These are phyloP conservation scores for Conoideocrella luteorostrata DNA, from an alignment of 2,329 filamentous ascomycete genomes.

Conservation along the genomic window DNA sequence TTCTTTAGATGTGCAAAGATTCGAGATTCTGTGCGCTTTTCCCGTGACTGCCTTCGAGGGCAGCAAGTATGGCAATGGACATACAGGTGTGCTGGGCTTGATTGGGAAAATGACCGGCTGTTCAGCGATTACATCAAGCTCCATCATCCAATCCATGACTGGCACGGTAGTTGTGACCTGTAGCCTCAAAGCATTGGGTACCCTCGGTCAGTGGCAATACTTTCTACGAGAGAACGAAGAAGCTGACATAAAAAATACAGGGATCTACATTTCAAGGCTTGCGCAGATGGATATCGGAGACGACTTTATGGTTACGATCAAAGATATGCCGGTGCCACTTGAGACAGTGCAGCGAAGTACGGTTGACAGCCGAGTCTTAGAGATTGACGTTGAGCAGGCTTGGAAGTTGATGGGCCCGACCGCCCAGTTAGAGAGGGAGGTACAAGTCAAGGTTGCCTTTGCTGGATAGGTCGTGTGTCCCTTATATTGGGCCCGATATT, in stretches of 20 bases:
- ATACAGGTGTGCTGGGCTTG: conserved; percentile 67
- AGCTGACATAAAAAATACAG: conserved; percentile 24
- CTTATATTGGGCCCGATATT: too few relatives aligned
- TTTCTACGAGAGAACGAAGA: background rate
- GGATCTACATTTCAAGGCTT: conserved; percentile 70
- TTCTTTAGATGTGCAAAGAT: conserved; percentile 58
- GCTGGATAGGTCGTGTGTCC: too few relatives aligned
- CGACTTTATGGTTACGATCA: conserved; percentile 69
- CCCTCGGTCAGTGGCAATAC: conserved; percentile 47
- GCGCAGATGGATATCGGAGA: conserved; percentile 51
- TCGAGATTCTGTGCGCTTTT: conserved; percentile 76
- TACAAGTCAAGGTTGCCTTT: too few relatives aligned
- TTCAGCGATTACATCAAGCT: conserved; percentile 64
- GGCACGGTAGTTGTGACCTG: conserved; percentile 60
- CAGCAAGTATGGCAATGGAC: conserved; percentile 29
- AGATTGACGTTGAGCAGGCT: conserved; percentile 69
- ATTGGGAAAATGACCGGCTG: conserved; percentile 85
- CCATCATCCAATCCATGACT: conserved; percentile 46
- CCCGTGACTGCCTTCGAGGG: conserved; percentile 54
- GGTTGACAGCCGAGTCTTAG: conserved; percentile 54
- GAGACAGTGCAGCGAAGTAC: conserved; percentile 56
- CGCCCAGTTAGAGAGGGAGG: too few relatives aligned
- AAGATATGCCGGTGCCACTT: conserved; percentile 61
- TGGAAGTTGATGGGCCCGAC: conserved; percentile 69
- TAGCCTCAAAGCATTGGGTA: conserved; percentile 72